These are phyloP conservation scores for Penicillium freii DNA, from an alignment of 2,329 filamentous ascomycete genomes.

Conservation along the genomic window DNA sequence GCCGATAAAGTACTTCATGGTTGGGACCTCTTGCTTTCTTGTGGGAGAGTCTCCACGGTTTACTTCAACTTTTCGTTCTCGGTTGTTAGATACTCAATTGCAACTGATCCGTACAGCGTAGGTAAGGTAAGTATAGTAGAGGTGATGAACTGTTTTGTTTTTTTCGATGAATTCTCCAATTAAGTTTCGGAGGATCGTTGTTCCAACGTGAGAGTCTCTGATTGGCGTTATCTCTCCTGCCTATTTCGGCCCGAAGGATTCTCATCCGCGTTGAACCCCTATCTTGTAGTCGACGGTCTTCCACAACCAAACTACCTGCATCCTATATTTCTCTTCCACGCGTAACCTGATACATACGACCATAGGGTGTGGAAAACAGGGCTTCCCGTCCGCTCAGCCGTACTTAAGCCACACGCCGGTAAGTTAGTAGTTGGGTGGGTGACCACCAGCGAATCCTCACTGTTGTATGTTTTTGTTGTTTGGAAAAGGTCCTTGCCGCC, in stretches of 20 bases:
- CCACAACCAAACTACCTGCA: no score
- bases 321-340: no score
- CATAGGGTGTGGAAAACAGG: no score
- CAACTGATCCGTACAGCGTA: background rate
- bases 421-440: no score
- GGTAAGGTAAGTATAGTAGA: background rate
- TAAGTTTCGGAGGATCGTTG: background rate
- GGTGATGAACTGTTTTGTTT: background rate
- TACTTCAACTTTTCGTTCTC: background rate
- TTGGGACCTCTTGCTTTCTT: background rate
- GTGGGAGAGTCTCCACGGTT: background rate
- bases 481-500: no score
- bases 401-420: no score
- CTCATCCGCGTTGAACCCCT: no score
- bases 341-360: no score
- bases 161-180: background rate
- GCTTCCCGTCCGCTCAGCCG: no score
- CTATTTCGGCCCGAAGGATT: background rate
- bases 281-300: no score
- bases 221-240: background rate
- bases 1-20: slow-evolving; percentile 14
- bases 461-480: no score
- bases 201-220: background rate
- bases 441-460: no score
- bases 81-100: background rate